Base-by-base conservation (phyloP, 1,284 basidiomycete genomes). In the Ustilago loliicola region DNA sequence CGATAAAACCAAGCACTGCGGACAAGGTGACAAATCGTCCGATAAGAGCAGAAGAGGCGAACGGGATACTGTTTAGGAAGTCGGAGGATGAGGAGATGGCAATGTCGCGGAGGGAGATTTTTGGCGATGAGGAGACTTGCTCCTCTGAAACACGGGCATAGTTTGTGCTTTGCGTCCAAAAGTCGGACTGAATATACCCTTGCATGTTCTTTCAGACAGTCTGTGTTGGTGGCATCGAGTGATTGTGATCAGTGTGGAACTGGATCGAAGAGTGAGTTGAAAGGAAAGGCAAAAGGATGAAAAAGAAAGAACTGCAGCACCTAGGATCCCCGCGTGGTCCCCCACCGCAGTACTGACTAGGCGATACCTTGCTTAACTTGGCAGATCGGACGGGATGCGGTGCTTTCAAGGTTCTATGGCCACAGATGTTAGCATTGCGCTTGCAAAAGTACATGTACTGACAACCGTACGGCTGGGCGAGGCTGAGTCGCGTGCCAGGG, bases 331-430 rank as follows among this genome's bases (percentile, higher is more conserved):
- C 90, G 89, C 89, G 90, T 92, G 91, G 91, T 92, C 91, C 91
- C 91, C 91, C 91, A 91, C 91, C 91, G 89, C 91, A 91, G 91
- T 92, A 92, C 91, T 92, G 91, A 91, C 91, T 91, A 87, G 89
- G 90, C 90, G 89, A 91, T 90, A 91, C 91, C 90, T 89, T 89
- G 90, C 89, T 92, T 92, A 91, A 91, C 91, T 91, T 89, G 90
- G 89, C 91, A 91, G 91, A 91, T 92, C 91, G 87, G 91, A 91
- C 90, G 90, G 91, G 91, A 92, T 92, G 91, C 90, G 90, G 91
- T 91, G 90, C 90, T 92, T 91, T 91, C 90, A 89, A 88, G 89
- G 90, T 91, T 90, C 90, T 91, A 91, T 92, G 90, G 91, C 91
- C 90, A 89, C 91, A 90, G 91, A 91, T 91, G 69, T 48, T n/a